phyloP scores from a whole-genome alignment of 2,329 filamentous ascomycete genomes.

The Stagonosporopsis chrysanthemi region DNA sequence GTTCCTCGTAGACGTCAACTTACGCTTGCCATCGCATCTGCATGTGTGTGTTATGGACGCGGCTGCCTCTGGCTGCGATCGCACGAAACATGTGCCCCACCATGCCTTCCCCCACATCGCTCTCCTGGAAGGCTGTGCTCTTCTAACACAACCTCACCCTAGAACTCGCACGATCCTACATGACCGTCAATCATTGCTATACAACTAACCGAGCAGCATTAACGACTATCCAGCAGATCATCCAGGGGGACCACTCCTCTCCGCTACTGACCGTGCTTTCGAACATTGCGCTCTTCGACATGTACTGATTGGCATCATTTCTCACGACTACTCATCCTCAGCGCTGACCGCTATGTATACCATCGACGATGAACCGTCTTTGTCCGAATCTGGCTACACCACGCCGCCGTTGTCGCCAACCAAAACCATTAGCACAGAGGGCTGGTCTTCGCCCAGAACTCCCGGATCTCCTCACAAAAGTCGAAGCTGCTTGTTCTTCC shows the following conservation, averaged over 20 bases:
- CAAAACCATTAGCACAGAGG: conserved; percentile 45
- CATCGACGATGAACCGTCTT: conserved; percentile 27
- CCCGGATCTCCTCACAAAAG: conserved; percentile 43
- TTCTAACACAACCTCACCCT: conserved; percentile 23
- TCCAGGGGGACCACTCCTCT: conserved; percentile 10
- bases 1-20: conserved; percentile 22
- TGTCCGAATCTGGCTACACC: conserved; percentile 27
- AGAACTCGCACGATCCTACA: conserved; percentile 30
- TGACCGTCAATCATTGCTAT: conserved; percentile 34
- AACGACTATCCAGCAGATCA: conserved; percentile 29
- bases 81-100: conserved; percentile 40
- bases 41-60: conserved; percentile 18
- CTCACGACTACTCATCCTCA: conserved; percentile 13
- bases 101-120: conserved; percentile 32
- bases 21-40: conserved; percentile 51
- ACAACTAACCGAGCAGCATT: conserved; percentile 46
- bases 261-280: conserved; percentile 9
- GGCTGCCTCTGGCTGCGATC: conserved; percentile 26
- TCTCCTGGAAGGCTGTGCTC: conserved; percentile 24
- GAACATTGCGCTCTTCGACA: conserved; percentile 35
- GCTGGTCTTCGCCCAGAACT: conserved; percentile 41
- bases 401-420: conserved; percentile 47
- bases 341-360: conserved; percentile 32
- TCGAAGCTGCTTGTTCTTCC: conserved; percentile 37
- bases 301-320: conserved; percentile 25